Conservation (phyloP, 257 asterid genomes). For the Nemophila menziesii region DNA sequence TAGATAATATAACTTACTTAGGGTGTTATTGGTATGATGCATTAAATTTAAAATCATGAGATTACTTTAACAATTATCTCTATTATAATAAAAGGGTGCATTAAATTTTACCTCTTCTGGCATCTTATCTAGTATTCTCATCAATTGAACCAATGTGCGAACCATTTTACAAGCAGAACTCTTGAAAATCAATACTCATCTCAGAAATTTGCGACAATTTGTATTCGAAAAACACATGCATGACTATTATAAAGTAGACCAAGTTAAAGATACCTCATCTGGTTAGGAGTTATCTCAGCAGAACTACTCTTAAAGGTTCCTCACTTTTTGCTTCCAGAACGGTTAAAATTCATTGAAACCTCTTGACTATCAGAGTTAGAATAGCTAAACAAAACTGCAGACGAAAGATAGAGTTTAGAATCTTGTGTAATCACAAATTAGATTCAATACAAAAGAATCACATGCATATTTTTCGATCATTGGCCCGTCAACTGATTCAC, state of each 20-base stretch:
- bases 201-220: constrained; percentile 6
- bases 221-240: constrained; percentile 4
- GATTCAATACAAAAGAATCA: constrained; percentile 17
- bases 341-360: constrained; percentile 79
- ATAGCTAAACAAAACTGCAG: constrained; percentile 84
- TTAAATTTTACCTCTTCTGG: constrained; percentile 68
- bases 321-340: constrained; percentile 73
- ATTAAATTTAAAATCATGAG: constrained; percentile 11
- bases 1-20: too few relatives aligned
- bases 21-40: too few relatives aligned
- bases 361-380: constrained; percentile 65
- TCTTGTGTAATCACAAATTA: not conserved
- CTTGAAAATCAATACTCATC: constrained; percentile 32
- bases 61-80: too few relatives aligned
- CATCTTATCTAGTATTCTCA: constrained; percentile 95
- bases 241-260: constrained; percentile 2
- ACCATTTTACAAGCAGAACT: constrained; percentile 96
- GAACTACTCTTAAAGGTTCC: constrained; percentile 58
- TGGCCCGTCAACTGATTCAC: constrained; percentile 73
- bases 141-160: constrained; percentile 65
- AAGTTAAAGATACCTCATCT: constrained; percentile 52
- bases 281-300: constrained; percentile 65
- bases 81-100: not conserved
- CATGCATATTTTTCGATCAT: constrained; percentile 89
- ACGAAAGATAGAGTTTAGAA: constrained; percentile 3